Evolutionary conservation across 495 filamentous ascomycete species (phyloP), one percentile per base, ranked within the genome.

Genomic region (Aspergillus ellipticus): DNA sequence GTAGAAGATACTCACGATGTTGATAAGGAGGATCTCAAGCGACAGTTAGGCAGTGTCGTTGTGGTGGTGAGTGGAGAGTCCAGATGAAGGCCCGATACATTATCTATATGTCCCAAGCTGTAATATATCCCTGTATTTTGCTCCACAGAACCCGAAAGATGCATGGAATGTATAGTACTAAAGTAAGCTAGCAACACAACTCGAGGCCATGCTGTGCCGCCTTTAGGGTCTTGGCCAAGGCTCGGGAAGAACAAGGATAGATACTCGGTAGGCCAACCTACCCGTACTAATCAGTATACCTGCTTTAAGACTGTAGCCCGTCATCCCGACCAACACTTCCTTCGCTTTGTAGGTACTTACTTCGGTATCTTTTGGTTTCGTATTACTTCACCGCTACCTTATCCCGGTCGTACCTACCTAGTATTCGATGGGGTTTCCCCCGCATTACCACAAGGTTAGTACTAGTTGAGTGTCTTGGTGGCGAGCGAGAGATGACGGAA

Each of bases 1-100:
- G 94, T 98, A 3, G 95, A 98, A 72, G 94, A 98, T 74, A 96
- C 92, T 39, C 95, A 98, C 73, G 94, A 98, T 82, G 94, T 98
- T 2, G 86, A 96, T 63, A 90, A 85, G 70, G 94, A 96, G 73
- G 94, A 98, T 74, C 41, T 97, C 61, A 82, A 81, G 70, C 81
- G 94, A 60, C 94, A 96, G 75, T 70, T 98, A 55, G 94, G 92
- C 17, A 93, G 89, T 70, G 87, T 89, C 35, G 77, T 96, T 20
- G 61, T 96, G 55, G 70, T 96, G 49, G 88, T 96, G 24, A 83
- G 81, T 49, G 88, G 89, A 5, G 71, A 76, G 56, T 66, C 65
- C 33, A 58, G 62, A 42, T 75, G 66, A 63, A 19, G 21, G 42
- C 28, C 20, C 15, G 13, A 13, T 48, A 13, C 16, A 48, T 9